A percentile compares a stretch with the other conserved stretches of the same genome.
Evolutionary conservation across 176 grass and related monocot genomes (phyloP).

Genomic region (Canna indica): DNA sequence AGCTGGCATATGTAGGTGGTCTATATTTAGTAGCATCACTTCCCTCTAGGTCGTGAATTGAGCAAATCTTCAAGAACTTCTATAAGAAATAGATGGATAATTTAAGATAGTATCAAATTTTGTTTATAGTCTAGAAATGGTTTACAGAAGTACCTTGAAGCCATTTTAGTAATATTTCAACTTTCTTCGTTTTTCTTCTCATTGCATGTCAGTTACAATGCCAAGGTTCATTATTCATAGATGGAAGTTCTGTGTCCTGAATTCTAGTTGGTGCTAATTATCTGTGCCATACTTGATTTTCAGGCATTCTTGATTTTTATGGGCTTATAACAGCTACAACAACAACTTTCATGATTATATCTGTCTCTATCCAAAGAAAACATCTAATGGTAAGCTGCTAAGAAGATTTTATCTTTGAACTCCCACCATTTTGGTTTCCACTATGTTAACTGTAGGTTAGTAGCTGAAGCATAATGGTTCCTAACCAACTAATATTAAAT

Average conservation of each 20-base stretch:
- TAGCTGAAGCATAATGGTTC: not conserved
- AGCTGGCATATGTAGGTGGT: not conserved
- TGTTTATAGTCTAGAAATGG: no score
- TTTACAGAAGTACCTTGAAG: no score
- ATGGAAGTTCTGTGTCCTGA: slow-evolving; percentile 3
- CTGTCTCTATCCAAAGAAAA: slow-evolving; percentile 81
- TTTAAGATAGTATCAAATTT: not conserved
- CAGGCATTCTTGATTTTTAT: slow-evolving; percentile 85
- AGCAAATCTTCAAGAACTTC: not conserved
- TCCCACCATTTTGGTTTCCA: not conserved
- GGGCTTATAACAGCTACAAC: slow-evolving; percentile 66
- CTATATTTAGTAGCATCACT: no score
- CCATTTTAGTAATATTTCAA: no score
- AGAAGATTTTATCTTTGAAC: not conserved
- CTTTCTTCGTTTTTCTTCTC: no score
- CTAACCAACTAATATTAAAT: not conserved
- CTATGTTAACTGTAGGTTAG: not conserved
- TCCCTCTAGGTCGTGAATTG: not conserved
- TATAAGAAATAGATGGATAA: no score
- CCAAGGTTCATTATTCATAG: not conserved
- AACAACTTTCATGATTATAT: slow-evolving; percentile 53
- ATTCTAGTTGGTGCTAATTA: slow-evolving; percentile 19
- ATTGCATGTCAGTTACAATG: not conserved
- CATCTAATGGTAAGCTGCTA: slow-evolving; percentile 76
- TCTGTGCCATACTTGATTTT: slow-evolving; percentile 12